phyloP scores from a whole-genome alignment of 2,329 filamentous ascomycete genomes.

The Aspergillus tanneri region DNA sequence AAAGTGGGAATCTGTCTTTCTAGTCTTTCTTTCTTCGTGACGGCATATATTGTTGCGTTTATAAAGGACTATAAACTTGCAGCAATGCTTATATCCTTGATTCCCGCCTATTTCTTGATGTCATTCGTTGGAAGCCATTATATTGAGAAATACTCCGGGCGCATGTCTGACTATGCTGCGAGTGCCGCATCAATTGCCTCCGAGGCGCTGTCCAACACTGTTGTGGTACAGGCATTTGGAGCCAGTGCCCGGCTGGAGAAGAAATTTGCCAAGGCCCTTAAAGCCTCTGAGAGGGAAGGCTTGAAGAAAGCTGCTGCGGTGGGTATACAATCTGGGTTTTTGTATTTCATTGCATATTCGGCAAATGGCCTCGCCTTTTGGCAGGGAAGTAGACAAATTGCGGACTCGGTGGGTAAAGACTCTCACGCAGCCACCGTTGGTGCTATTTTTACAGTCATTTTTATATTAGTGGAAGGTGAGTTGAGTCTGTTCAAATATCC shows the following conservation, averaged over 20 bases:
- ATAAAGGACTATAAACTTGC: slow-evolving; percentile 63
- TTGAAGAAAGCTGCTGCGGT: slow-evolving; percentile 59
- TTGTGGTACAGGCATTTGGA: slow-evolving; percentile 64
- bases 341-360: slow-evolving; percentile 68
- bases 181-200: slow-evolving; percentile 63
- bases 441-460: slow-evolving; percentile 40
- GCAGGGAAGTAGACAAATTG: slow-evolving; percentile 61
- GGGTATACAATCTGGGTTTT: slow-evolving; percentile 58
- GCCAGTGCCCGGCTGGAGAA: slow-evolving; percentile 59
- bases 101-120: slow-evolving; percentile 64
- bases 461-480: slow-evolving; percentile 40
- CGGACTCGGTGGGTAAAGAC: slow-evolving; percentile 28
- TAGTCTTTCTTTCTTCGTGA: slow-evolving; percentile 64
- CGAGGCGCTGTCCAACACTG: slow-evolving; percentile 60
- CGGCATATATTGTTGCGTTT: slow-evolving; percentile 67
- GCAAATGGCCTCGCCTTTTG: slow-evolving; percentile 68
- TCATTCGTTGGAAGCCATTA: slow-evolving; percentile 56
- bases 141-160: slow-evolving; percentile 50
- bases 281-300: slow-evolving; percentile 51
- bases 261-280: slow-evolving; percentile 57
- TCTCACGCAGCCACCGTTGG: slow-evolving; percentile 32
- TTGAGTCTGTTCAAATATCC: neutral
- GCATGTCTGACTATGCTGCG: slow-evolving; percentile 55
- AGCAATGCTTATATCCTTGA: slow-evolving; percentile 61
- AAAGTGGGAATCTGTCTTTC: slow-evolving; percentile 67